Evolutionary conservation across 192 early-diverging fungal genomes (phyloP), one percentile per base, ranked within the genome.

Genomic region (Phycomyces blakesleeanus): DNA sequence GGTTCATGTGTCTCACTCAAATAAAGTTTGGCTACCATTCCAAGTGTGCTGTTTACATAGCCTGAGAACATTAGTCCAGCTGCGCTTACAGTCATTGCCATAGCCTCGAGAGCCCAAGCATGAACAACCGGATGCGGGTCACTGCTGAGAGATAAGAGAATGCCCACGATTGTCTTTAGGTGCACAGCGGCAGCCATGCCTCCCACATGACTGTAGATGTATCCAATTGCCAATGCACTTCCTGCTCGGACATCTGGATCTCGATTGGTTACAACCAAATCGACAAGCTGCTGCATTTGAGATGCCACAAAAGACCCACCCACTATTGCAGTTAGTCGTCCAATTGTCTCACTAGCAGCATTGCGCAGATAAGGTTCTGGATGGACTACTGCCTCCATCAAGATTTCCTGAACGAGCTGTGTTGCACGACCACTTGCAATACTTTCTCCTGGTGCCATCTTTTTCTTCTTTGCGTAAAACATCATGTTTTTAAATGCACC

Each of bases 91-190:
- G 89, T 92, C 63, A 93, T 76, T 7, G 90, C 87, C 56, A 99
- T 72, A 0, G 94, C 86, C 27, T 88, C 82, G 14, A 97, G 66
- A 0, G 96, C 94, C 94, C 96, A 99, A 2, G 85, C 87, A 66
- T 98, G 94, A 11, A 99, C 95, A 0, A 96, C 74, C 0, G 96
- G 93, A 72, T 99, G 93, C 5, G 91, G 83, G 73, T 99, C 97
- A 47, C 87, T 85, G 1, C 91, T 89, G 26, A 99, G 82, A 2
- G 95, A 94, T 16, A 95, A 85, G 59, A 99, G 73, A 56, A 97
- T 84, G 2, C 91, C 93, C 5, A 97, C 89, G 8, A 94, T 87
- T 3, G 92, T 95, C 34, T 90, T 86, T 40, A 99, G 76, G 64
- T 95, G 91, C 1, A 83, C 70, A 4, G 81, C 81, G 5, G 91